phyloP scores from a whole-genome alignment of 1,284 basidiomycete genomes.

The Tetrapyrgos nigripes region DNA sequence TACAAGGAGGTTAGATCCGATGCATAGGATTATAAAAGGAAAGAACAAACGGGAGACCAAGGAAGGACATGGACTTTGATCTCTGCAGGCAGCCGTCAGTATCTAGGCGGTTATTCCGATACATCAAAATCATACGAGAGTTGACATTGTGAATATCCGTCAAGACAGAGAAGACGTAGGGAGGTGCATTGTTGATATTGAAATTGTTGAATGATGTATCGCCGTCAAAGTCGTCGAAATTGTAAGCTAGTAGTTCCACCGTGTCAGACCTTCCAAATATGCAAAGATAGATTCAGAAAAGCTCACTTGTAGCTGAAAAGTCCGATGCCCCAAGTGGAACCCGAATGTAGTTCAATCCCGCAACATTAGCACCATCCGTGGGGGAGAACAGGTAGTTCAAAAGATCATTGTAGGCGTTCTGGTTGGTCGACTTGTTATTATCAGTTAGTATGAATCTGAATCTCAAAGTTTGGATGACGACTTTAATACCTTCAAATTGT shows the following conservation, averaged over 20 bases:
- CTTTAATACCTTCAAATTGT: conserved; percentile 33
- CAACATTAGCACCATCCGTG: conserved; percentile 35
- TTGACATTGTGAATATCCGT: conserved; percentile 42
- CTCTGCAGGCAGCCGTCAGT: neutral
- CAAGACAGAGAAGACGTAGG: conserved; percentile 37
- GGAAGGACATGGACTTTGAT: conserved; percentile 39
- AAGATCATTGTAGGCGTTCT: conserved; percentile 34
- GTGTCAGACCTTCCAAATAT: too few relatives aligned
- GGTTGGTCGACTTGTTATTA: conserved; percentile 26
- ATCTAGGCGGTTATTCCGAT: neutral
- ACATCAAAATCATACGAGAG: neutral
- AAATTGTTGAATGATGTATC: conserved; percentile 38
- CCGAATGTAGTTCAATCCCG: conserved; percentile 37
- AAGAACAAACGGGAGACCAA: conserved; percentile 38
- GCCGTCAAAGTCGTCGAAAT: conserved; percentile 33
- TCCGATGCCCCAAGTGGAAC: conserved; percentile 41
- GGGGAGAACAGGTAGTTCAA: conserved; percentile 34
- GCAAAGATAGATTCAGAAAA: neutral
- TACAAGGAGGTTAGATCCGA: neutral
- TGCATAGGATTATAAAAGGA: neutral
- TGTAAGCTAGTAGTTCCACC: conserved; percentile 31
- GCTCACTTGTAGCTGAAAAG: conserved; percentile 28
- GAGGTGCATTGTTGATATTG: conserved; percentile 36
- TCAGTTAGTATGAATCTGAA: neutral
- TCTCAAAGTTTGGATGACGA: neutral